Base-by-base conservation (phyloP, 805 yeast genomes). In the Candida silvatica region DNA sequence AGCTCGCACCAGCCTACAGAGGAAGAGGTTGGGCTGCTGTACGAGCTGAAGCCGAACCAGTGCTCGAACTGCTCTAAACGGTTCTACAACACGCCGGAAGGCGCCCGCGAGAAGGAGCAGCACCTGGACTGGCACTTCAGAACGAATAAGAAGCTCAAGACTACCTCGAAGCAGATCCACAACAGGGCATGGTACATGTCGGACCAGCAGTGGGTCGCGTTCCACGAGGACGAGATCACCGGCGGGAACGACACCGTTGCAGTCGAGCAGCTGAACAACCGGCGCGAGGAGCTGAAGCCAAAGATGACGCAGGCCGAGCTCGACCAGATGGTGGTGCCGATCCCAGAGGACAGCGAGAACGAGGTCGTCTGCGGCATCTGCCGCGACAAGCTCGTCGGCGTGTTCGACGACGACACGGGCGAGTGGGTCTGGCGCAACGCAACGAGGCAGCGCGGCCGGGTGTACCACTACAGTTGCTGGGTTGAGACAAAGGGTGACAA, bases 111-210 rank as follows among this genome's bases (percentile, higher is more conserved):
- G 32, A 71, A 71, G 39, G 72, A 78, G 34, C 66, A 73, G 14
- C 98, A 92, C 58, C 62, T 86, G 44, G 98, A 90, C 57, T 90
- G 97, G 97, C 97, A 90, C 63, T 87, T 86, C 64, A 72, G 97
- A 47, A 81, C 85, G 29, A 90, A 86, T 56, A 85, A 84, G 53
- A 78, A 81, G 48, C 64, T 83, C 32, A 72, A 74, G 30, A 54
- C 53, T 24, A 48, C 52, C 6, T 52, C 66, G 6, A 61, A 65
- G 22, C 70, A 71, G 20, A 77, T 80, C 29, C 88, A 83, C 52
- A 78, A 84, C 28, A 64, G 97, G 47, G 71, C 77, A 46, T 88
- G 95, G 94, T 88, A 77, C 54, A 59, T 87, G 40, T 77, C 75
- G 41, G 81, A 74, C 42, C 64, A 67, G 17, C 77, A 76, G 29